phyloP scores from a whole-genome alignment of 169 alveolate species.

The Plasmodium malariae region DNA sequence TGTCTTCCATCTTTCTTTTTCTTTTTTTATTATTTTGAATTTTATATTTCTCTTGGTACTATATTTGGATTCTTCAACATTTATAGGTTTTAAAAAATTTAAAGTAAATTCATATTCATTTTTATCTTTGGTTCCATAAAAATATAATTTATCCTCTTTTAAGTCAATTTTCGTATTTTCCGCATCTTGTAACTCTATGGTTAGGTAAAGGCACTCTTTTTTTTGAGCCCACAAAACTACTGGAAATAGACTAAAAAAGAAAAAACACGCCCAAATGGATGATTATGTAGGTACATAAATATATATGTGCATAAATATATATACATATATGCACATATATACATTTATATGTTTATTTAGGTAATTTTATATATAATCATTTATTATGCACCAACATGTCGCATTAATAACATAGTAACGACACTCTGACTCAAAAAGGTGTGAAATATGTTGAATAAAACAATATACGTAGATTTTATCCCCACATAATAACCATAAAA shows the following conservation, averaged over 20 bases:
- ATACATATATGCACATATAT: slow-evolving; percentile 6
- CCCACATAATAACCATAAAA: no score
- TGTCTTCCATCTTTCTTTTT: slow-evolving; percentile 84
- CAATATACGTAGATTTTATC: no score
- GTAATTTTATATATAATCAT: no score
- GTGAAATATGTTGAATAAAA: no score
- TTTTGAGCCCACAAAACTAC: slow-evolving; percentile 87
- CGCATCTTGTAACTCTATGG: slow-evolving; percentile 81
- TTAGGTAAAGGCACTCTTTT: slow-evolving; percentile 81
- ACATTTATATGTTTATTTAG: no score
- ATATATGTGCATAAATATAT: slow-evolving; percentile 1
- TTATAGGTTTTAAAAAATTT: slow-evolving; percentile 85
- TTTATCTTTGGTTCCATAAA: slow-evolving; percentile 80
- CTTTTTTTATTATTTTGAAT: slow-evolving; percentile 83
- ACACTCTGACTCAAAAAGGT: no score
- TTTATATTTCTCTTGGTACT: slow-evolving; percentile 80
- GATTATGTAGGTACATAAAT: slow-evolving; percentile 12
- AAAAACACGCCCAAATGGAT: not conserved
- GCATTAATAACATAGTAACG: no score
- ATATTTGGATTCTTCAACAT: slow-evolving; percentile 79
- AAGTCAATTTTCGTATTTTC: slow-evolving; percentile 78
- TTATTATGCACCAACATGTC: no score
- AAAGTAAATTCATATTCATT: slow-evolving; percentile 82
- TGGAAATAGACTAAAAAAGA: slow-evolving; percentile 80
- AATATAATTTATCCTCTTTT: slow-evolving; percentile 79